Base-by-base conservation (phyloP, 345 rosid genomes). In the Psidium friedrichsthalianum region DNA sequence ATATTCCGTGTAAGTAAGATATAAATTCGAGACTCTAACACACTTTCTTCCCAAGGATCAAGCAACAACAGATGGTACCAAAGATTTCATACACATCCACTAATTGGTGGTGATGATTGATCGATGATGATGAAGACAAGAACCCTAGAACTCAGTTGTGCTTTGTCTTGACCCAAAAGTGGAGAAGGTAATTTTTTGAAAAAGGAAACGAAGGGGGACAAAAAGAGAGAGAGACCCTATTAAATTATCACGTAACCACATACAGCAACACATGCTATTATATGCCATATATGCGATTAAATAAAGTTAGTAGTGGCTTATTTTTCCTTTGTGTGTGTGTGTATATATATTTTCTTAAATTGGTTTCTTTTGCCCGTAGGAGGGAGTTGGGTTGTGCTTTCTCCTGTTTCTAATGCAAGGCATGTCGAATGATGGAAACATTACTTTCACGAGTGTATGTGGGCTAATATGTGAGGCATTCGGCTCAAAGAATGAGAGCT, bases 391-490 rank as follows among this genome's bases (percentile, higher is more conserved):
- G 82, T 87, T 84, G 85, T 49, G 84, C 44, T 88, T 83, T 86
- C 78, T 87, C 85, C 84, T 87, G 74, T 82, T 88, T 84, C 56
- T 51, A 74, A 15, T 69, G 84, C 84, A 83, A 61, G 82, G 83
- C 53, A 56, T 80, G 88, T 84, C 74, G 44, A 84, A 84, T 85
- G 83, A 88, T 82, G 78, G 88, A 83, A 82, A 89, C 27, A 87
- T 92, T 88, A 82, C 88, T 90, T 89, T 87, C 89, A 53, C 54
- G 36, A 57, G 51, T 53, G 53, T 74, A 74, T 85, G 55, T 85
- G 83, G 86, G 59, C 25, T 76, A 49, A 78, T 54, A 76, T 54
- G 83, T 51, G 83, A 76, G 82, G 64, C 82, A n/a, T 84, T 74
- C 8, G 64, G 64, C 51, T 85, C 56, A 57, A 22, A 47, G 56